Evolutionary conservation across 805 yeast genomes (phyloP), one percentile per base, ranked within the genome.

Genomic region (Schizosaccharomyces pombe): DNA sequence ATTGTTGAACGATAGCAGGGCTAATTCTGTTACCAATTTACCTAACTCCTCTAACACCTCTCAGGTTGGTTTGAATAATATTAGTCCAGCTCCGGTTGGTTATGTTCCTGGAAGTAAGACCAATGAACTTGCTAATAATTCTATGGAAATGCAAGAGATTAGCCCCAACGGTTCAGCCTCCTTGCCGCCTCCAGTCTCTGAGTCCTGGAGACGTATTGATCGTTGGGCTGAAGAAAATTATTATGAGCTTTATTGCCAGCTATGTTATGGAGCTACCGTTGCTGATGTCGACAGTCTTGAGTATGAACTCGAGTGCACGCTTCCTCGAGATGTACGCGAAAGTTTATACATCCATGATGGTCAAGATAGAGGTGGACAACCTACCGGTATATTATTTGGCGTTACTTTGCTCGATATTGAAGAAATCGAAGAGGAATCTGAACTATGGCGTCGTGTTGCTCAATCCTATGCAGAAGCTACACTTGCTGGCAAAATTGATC

Each of bases 121-220:
- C 53, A 19, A 24, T 19, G 31, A 24, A 16, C 22, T 32, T 22
- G 53, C 34, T 2, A 32, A 49, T 26, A 49, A 8, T 14, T 24
- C 43, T 5, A 37, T 28, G 47, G 72, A 64, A 61, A 64, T 66
- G 54, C 66, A 55, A 58, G 71, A 57, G 58, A 66, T 65, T 59
- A 56, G 62, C 61, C 47, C 43, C 24, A 82, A 77, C 47, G 94
- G 93, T 52, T 80, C 82, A 28, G 68, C 72, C 12, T 67, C 22
- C 31, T 26, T 70, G 14, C 70, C 73, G n/a, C 70, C 70, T 6
- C 78, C 89, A 55, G 85, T 87, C 58, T 71, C 75, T 1, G 71
- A 80, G 37, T 75, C 95, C 11, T 89, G 97, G 97, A 75, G 82
- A 58, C 87, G 87, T 62, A 78, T 89, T 56, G 89, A 84, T 60